Evolutionary conservation across 2,329 filamentous ascomycete species (phyloP), one percentile per base, ranked within the genome.

Genomic region (Stagonosporopsis rhizophila): DNA sequence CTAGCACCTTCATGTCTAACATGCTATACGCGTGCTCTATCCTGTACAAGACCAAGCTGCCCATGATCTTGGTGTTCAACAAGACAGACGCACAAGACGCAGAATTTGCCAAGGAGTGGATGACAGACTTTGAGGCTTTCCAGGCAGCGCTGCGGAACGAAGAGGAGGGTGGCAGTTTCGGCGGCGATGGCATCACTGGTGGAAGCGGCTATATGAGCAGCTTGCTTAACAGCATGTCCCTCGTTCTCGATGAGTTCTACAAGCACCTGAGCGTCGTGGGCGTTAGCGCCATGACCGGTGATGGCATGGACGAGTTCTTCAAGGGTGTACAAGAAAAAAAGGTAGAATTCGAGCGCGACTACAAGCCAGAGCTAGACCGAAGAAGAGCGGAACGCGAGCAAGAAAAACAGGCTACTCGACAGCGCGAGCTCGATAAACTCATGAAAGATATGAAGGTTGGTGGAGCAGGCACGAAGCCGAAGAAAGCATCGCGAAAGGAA

Each of bases 1-100:
- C 95, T 0, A 93, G 90, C 61, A 99, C 95, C 0, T 99, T 99
- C 78, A 99, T 99, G 95, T 96, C 91, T 75, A 99, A 99, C 79
- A 99, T 99, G 95, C 87, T 99, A 39, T 99, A 99, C 77, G 95
- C 95, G 20, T 98, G 95, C 82, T 96, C 91, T 58, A 99, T 99
- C 62, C 85, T 99, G 15, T 99, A 99, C 85, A 98, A 98, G 82
- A 98, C 94, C 2, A 96, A 96, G 75, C 83, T 99, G 0, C 95
- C 95, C 22, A 99, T 99, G 95, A 96, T 99, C 50, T 81, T 99
- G 7, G 95, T 99, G 11, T 98, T 99, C 83, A 99, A 99, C 82
- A 99, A 99, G 81, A 97, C 93, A 0, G 95, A 99, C 70, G 92
- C 96, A 38, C 92, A 96, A 75, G 90, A 96, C 69, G 91, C 92